Percentiles rank a stretch among this genome's conserved stretches.
phyloP scores from a whole-genome alignment of 805 yeast genomes.

The Monosporozyma servazzii region DNA sequence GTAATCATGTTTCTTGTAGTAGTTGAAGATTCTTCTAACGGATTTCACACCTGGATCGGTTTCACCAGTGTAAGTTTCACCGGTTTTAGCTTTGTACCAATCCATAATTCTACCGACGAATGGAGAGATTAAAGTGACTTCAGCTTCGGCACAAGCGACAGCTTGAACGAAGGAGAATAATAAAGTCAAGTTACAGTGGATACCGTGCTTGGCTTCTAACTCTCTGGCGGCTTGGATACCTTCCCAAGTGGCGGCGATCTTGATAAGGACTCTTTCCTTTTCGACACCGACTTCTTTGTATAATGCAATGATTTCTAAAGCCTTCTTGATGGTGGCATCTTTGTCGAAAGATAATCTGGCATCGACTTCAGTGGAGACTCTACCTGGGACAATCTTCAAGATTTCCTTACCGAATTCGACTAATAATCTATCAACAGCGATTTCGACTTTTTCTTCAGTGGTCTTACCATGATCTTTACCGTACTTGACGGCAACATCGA shows the following conservation, averaged over 20 bases:
- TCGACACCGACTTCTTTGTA: constrained; percentile 76
- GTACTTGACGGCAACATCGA: constrained; percentile 79
- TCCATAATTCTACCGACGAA: constrained; percentile 97
- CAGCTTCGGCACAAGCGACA: constrained; percentile 96
- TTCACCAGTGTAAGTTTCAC: constrained; percentile 68
- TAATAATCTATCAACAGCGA: constrained; percentile 81
- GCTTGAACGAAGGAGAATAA: constrained; percentile 94
- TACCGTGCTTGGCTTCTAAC: constrained; percentile 77
- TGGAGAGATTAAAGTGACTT: constrained; percentile 91
- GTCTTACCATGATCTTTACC: constrained; percentile 54
- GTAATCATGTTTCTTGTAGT: constrained; percentile 93
- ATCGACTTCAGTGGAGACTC: constrained; percentile 97
- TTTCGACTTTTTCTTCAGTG: constrained; percentile 49
- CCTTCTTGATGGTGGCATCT: constrained; percentile 86
- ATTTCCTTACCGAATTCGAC: constrained; percentile 94
- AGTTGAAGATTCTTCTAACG: constrained; percentile 81
- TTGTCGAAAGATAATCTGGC: constrained; percentile 94
- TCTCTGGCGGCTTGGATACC: constrained; percentile 98
- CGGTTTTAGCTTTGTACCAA: constrained; percentile 92
- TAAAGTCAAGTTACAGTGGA: constrained; percentile 90
- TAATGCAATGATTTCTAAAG: constrained; percentile 74
- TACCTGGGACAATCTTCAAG: constrained; percentile 89
- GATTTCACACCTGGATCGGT: constrained; percentile 90
- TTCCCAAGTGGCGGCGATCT: constrained; percentile 96
- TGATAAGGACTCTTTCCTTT: constrained; percentile 85